phyloP scores from a whole-genome alignment of 768 basidiomycete species.

The Mrakia frigida region DNA sequence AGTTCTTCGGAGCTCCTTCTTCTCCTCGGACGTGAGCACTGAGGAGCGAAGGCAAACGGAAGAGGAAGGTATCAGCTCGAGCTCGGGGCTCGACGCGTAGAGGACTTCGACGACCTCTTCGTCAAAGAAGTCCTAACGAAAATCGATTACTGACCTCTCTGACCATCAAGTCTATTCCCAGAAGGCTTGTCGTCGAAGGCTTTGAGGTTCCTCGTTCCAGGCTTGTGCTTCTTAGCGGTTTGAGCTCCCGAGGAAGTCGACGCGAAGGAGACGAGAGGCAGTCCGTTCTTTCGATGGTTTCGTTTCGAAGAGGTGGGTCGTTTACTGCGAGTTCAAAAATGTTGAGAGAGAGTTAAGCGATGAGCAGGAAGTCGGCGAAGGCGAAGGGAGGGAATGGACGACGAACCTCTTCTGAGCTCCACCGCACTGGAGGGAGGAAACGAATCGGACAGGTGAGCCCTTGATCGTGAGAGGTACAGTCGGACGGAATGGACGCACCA shows the following conservation, averaged over 20 bases:
- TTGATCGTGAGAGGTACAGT: no score
- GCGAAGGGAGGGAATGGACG: neutral
- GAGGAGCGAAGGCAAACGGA: neutral
- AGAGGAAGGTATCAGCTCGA: neutral
- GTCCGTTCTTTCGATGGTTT: neutral
- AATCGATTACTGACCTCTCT: constrained; percentile 3
- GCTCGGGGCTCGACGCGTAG: neutral
- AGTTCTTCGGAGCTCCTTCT: neutral
- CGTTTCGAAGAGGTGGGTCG: neutral
- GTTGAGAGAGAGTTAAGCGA: neutral
- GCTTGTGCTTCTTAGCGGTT: constrained; percentile 8
- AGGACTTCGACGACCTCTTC: no score
- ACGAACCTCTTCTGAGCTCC: constrained; percentile 13
- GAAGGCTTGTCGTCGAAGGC: neutral
- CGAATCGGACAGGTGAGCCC: no score
- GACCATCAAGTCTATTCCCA: neutral
- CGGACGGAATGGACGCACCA: neutral
- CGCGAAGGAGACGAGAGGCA: neutral
- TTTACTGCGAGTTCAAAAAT: neutral
- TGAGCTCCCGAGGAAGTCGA: constrained; percentile 7
- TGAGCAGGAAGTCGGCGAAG: neutral
- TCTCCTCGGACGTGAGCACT: neutral
- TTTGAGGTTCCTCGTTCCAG: neutral
- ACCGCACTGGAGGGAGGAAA: neutral
- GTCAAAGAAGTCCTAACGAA: no score